Conservation (phyloP, 164 flowering plant species). For the Vitis riparia region DNA sequence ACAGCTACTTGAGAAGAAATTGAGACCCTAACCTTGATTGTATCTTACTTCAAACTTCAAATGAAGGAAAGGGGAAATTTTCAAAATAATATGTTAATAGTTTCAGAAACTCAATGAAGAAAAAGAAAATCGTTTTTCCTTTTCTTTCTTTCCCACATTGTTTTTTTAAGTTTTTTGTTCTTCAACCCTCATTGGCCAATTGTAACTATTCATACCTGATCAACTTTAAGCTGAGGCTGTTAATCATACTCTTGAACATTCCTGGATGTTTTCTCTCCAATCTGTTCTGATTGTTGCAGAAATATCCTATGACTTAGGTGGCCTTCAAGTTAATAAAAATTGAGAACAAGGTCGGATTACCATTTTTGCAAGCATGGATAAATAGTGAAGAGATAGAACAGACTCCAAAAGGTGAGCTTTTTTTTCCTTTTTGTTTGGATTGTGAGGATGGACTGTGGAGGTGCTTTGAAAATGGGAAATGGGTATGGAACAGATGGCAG, state of each 20-base stretch:
- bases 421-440: too few species aligned
- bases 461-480: too few species aligned
- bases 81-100: background rate
- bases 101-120: background rate
- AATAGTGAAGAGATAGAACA: too few species aligned
- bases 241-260: constrained; percentile 54
- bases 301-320: too few species aligned
- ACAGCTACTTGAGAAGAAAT: constrained; percentile 1
- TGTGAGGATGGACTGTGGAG: too few species aligned
- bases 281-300: constrained; percentile 24
- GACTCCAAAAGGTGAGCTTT: too few species aligned
- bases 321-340: too few species aligned
- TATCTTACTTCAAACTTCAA: constrained; percentile 7
- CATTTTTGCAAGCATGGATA: too few species aligned
- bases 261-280: constrained; percentile 58
- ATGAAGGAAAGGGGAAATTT: background rate
- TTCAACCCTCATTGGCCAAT: constrained; percentile 24
- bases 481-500: too few species aligned
- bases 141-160: background rate
- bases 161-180: constrained; percentile 1
- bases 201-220: constrained; percentile 41
- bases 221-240: constrained; percentile 45
- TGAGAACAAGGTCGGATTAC: too few species aligned
- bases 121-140: background rate
- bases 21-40: constrained; percentile 9